Evolutionary conservation across 2,329 filamentous ascomycete species (phyloP).

Genomic region (Penicillium olsonii): DNA sequence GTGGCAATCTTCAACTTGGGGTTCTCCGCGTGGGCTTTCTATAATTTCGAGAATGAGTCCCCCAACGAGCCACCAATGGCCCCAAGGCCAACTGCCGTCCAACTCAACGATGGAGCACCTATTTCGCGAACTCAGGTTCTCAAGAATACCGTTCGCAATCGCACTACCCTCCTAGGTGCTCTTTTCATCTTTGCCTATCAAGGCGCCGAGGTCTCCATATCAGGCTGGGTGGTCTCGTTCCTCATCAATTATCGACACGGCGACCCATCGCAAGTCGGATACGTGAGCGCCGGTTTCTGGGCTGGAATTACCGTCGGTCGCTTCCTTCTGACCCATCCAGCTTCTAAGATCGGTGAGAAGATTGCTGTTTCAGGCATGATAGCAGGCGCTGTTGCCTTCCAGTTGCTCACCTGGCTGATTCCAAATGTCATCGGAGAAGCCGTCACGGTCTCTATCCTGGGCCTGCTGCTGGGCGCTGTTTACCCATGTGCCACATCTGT

Average conservation of each 20-base stretch:
- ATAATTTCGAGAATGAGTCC: slow-evolving; percentile 66
- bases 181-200: slow-evolving; percentile 86
- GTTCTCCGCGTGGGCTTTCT: slow-evolving; percentile 68
- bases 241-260: slow-evolving; percentile 72
- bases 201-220: slow-evolving; percentile 79
- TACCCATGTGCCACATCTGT: slow-evolving; percentile 70
- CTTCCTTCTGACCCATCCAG: slow-evolving; percentile 68
- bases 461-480: slow-evolving; percentile 74
- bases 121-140: slow-evolving; percentile 36
- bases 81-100: slow-evolving; percentile 44
- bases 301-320: slow-evolving; percentile 74
- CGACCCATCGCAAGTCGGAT: slow-evolving; percentile 70
- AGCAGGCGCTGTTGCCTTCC: slow-evolving; percentile 63
- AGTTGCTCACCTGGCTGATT: slow-evolving; percentile 76
- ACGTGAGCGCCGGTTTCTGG: slow-evolving; percentile 72
- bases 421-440: slow-evolving; percentile 73
- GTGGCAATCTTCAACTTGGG: slow-evolving; percentile 59
- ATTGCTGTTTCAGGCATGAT: slow-evolving; percentile 66
- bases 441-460: slow-evolving; percentile 68
- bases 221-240: slow-evolving; percentile 85
- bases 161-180: slow-evolving; percentile 70
- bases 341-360: slow-evolving; percentile 70
- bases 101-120: slow-evolving; percentile 25
- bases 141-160: slow-evolving; percentile 53
- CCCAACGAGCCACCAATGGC: slow-evolving; percentile 45